A percentile compares a stretch with the other conserved stretches of the same genome.
Conservation (phyloP, 2,329 filamentous ascomycete genomes). For the Diaporthe amygdali region DNA sequence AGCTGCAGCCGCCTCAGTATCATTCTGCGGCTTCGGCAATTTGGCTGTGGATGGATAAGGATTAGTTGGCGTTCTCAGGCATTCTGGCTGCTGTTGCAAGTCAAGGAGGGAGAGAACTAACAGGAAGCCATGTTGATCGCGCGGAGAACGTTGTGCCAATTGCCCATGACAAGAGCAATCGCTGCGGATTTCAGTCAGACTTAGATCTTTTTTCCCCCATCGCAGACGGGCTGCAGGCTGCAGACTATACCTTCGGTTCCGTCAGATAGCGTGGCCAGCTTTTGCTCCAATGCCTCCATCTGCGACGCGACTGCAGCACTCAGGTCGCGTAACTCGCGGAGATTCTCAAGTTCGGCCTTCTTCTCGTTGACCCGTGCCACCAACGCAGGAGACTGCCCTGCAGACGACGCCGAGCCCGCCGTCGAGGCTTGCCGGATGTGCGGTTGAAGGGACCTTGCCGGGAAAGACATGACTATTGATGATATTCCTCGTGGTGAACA, state of each 20-base stretch:
- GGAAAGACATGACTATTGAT: slow-evolving; percentile 60
- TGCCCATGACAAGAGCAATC: slow-evolving; percentile 82
- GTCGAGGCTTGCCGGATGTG: slow-evolving; percentile 70
- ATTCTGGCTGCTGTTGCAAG: slow-evolving; percentile 19
- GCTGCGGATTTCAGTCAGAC: slow-evolving; percentile 51
- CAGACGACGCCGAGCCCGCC: slow-evolving; percentile 45
- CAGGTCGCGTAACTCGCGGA: slow-evolving; percentile 78
- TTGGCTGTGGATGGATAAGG: slow-evolving; percentile 58
- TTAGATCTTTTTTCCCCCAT: slow-evolving; percentile 8
- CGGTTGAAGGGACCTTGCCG: slow-evolving; percentile 58
- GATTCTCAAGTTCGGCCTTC: slow-evolving; percentile 79
- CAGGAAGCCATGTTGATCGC: slow-evolving; percentile 87
- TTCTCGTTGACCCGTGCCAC: slow-evolving; percentile 83
- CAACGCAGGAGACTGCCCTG: slow-evolving; percentile 71
- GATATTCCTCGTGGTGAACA: background rate
- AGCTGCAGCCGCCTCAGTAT: slow-evolving; percentile 53
- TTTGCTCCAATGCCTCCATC: slow-evolving; percentile 82
- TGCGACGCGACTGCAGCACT: slow-evolving; percentile 80
- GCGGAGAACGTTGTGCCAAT: slow-evolving; percentile 86
- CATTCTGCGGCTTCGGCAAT: slow-evolving; percentile 64
- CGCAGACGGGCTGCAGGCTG: background rate
- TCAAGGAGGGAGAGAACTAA: slow-evolving; percentile 46
- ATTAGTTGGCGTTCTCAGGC: background rate
- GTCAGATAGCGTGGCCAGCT: slow-evolving; percentile 77
- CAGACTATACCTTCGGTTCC: slow-evolving; percentile 73